Evolutionary conservation across 108 stramenopile genomes (phyloP).

Genomic region (Cyclotella sp.): DNA sequence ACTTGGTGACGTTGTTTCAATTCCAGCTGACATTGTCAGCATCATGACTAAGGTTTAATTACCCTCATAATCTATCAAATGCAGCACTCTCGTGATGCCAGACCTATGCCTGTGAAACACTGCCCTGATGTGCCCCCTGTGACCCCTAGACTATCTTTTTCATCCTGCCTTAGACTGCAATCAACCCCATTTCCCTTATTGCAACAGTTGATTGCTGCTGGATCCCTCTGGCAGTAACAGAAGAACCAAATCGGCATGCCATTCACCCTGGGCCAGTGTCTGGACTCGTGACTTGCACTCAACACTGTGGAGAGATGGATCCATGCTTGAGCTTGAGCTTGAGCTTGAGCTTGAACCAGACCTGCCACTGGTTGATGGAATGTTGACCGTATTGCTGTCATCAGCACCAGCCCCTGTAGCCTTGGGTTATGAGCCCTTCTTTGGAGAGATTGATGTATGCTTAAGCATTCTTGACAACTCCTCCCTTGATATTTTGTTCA

Average conservation of each 20-base stretch:
- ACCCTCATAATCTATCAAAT: neutral
- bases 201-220: neutral
- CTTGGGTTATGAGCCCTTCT: too few species aligned
- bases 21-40: too few species aligned
- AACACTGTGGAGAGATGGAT: neutral
- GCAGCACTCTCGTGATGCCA: neutral
- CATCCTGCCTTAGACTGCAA: neutral
- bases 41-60: too few species aligned
- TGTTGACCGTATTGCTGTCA: too few species aligned
- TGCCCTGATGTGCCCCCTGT: neutral
- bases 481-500: too few species aligned
- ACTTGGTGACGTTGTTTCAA: too few species aligned
- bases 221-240: neutral
- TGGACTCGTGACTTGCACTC: neutral
- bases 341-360: neutral
- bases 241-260: too few species aligned
- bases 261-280: neutral
- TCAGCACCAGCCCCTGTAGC: too few species aligned
- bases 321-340: neutral
- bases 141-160: neutral
- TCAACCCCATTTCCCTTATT: neutral
- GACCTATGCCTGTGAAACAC: too few species aligned
- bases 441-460: too few species aligned
- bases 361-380: too few species aligned
- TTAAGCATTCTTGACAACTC: too few species aligned